Evolutionary conservation across 2,329 filamentous ascomycete genomes (phyloP), one percentile per base, ranked within the genome.

Genomic region (Colletotrichum melonis): DNA sequence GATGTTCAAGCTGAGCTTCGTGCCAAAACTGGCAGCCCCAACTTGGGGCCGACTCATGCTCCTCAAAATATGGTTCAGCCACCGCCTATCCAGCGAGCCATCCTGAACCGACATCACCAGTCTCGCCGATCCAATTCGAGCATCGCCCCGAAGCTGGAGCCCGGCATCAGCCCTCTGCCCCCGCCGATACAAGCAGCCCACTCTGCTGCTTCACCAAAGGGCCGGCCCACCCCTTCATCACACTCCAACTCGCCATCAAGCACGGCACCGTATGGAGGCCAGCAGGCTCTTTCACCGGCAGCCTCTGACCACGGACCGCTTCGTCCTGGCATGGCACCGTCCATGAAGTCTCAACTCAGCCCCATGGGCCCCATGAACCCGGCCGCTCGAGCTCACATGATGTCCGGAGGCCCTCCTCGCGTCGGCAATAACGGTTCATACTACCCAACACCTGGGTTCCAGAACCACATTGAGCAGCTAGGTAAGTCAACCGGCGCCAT

Each of bases 1-100:
- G 96, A 99, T 88, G 97, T 99, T 62, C 95, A 98, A 85, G 94
- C 95, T 75, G 97, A 98, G 85, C 89, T 99, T 78, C 94, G 94
- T 76, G 93, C 95, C 81, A 98, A 98, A 87, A 95, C 94, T 60
- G 94, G 93, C 78, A 97, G 94, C 84, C 95, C 95, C 65, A 93
- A 92, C 79, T 88, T 97, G 75, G 93, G 88, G 73, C 92, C 89
- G 78, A 94, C 90, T 77, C 88, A 91, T 82, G 88, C 91, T 88
- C 85, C 87, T 77, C 93, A 90, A 83, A 92, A 87, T 82, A 88
- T 91, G 79, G 91, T 93, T 69, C 92, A 93, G 78, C 90, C 92
- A 35, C 92, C 93, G 67, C 92, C 94, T 35, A 92, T 96, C 76
- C 94, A 95, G 79, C 91, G 94, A 77, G 92, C 93, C 73, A 93